phyloP scores from a whole-genome alignment of 768 basidiomycete species.

The Sporobolomyces pararoseus region DNA sequence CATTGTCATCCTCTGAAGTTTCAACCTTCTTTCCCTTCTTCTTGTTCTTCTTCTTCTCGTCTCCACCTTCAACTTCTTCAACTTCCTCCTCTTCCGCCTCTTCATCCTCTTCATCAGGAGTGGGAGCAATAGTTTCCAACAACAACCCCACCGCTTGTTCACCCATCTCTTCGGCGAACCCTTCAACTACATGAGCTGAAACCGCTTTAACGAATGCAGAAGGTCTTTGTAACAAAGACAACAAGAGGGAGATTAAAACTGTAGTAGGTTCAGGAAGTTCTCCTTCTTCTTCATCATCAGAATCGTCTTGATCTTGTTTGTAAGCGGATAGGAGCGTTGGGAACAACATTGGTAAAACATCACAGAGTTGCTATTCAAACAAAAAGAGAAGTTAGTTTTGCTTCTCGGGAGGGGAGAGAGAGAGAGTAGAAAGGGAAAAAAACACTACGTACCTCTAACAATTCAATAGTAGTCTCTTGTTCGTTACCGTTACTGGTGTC shows the following conservation, averaged over 20 bases:
- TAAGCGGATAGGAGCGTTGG: constrained; percentile 31
- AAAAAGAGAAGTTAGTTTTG: not conserved
- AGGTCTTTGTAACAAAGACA: constrained; percentile 80
- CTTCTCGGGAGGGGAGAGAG: no score
- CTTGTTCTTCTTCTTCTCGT: no score
- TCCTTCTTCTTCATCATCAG: constrained; percentile 46
- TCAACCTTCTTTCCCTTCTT: constrained; percentile 33
- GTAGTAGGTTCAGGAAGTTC: constrained; percentile 67
- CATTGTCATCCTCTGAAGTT: constrained; percentile 45
- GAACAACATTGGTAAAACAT: constrained; percentile 61
- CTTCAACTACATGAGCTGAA: constrained; percentile 64
- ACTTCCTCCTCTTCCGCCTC: constrained; percentile 50
- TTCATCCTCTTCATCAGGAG: constrained; percentile 48
- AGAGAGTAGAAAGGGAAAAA: no score
- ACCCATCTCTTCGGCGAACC: constrained; percentile 46
- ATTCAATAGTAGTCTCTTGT: constrained; percentile 59
- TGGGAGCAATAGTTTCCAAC: constrained; percentile 39
- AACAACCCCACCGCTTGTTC: constrained; percentile 45
- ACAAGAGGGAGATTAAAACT: constrained; percentile 78
- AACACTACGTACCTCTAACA: constrained; percentile 60
- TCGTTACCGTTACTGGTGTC: no score
- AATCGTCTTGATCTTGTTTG: constrained; percentile 25
- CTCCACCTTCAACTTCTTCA: constrained; percentile 23
- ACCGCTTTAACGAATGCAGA: constrained; percentile 74
- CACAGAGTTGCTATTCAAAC: constrained; percentile 57